These are phyloP conservation scores for Ogataea sp. DNA, from an alignment of 805 yeast species.

Conservation along the genomic window DNA sequence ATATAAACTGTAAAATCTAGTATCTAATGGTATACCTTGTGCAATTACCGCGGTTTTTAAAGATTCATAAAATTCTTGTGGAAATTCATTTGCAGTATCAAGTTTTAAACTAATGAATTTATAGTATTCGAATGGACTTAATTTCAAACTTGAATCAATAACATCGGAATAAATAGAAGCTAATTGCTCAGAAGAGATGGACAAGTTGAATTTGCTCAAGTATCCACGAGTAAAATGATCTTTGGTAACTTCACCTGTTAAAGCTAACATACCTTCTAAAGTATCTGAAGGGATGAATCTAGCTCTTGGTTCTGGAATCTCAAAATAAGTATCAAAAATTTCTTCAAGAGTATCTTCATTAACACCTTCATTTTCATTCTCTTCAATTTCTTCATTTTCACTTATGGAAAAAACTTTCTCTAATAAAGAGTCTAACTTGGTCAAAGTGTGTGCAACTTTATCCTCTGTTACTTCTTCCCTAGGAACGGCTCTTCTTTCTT, in stretches of 20 bases:
- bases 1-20: slow-evolving; percentile 10
- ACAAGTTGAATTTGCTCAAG: background rate
- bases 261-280: slow-evolving; percentile 12
- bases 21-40: slow-evolving; percentile 3
- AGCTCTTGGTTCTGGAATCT: slow-evolving; percentile 14
- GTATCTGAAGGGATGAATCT: slow-evolving; percentile 10
- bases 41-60: background rate
- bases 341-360: background rate
- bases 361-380: slow-evolving; percentile 1
- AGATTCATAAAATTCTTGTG: slow-evolving; percentile 6
- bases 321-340: slow-evolving; percentile 6
- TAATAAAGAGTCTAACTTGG: background rate
- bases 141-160: slow-evolving; percentile 9
- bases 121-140: slow-evolving; percentile 12
- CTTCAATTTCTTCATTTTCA: slow-evolving; percentile 3
- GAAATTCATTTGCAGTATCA: slow-evolving; percentile 4
- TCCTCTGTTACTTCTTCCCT: slow-evolving; percentile 6
- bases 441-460: background rate
- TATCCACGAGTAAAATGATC: slow-evolving; percentile 8
- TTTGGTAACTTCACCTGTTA: slow-evolving; percentile 2
- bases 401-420: slow-evolving; percentile 6
- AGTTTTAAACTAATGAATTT: slow-evolving; percentile 9
- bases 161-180: slow-evolving; percentile 13
- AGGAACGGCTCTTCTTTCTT: slow-evolving; percentile 6
- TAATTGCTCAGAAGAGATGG: background rate